These are phyloP conservation scores for Saccharata proteae DNA, from an alignment of 2,329 filamentous ascomycete genomes.

Conservation along the genomic window DNA sequence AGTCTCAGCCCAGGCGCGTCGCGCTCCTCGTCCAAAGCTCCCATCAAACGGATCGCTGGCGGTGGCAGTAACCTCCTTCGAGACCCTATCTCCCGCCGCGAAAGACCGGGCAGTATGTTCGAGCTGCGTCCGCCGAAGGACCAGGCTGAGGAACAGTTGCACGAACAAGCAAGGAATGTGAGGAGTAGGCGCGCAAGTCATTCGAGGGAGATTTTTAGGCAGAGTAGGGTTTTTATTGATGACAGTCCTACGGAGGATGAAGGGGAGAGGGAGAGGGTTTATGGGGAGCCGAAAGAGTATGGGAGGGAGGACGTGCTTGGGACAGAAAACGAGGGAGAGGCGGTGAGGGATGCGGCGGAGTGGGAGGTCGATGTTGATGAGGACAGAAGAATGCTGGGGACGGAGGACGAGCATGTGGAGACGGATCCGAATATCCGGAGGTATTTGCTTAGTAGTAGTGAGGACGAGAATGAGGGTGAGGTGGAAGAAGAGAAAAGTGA, in stretches of 20 bases:
- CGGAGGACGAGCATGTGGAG: slow-evolving; percentile 2
- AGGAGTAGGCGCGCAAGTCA: slow-evolving; percentile 20
- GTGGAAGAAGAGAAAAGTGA: not conserved
- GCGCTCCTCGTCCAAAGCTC: not conserved
- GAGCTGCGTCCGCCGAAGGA: slow-evolving; percentile 21
- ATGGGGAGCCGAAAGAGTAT: not conserved
- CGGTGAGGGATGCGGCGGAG: no score
- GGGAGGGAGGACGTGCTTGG: slow-evolving; percentile 1
- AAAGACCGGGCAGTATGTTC: slow-evolving; percentile 24
- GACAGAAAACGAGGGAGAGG: slow-evolving; percentile 2
- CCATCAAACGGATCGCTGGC: slow-evolving; percentile 8
- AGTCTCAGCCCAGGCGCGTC: not conserved
- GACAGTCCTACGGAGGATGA: slow-evolving; percentile 15
- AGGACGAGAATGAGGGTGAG: slow-evolving; percentile 3
- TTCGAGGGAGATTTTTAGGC: slow-evolving; percentile 32
- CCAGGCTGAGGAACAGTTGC: slow-evolving; percentile 11
- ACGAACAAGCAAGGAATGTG: slow-evolving; percentile 7
- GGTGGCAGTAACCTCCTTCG: no score
- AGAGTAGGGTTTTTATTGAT: slow-evolving; percentile 36
- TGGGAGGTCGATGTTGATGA: no score
- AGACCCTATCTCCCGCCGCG: slow-evolving; percentile 11
- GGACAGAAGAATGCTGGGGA: slow-evolving; percentile 4
- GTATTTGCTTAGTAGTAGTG: not conserved
- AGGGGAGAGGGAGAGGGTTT: not conserved
- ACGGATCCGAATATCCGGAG: not conserved